Evolutionary conservation across 306 rosid genomes (phyloP), one percentile per base, ranked within the genome.

Genomic region (Casuarina equisetifolia): DNA sequence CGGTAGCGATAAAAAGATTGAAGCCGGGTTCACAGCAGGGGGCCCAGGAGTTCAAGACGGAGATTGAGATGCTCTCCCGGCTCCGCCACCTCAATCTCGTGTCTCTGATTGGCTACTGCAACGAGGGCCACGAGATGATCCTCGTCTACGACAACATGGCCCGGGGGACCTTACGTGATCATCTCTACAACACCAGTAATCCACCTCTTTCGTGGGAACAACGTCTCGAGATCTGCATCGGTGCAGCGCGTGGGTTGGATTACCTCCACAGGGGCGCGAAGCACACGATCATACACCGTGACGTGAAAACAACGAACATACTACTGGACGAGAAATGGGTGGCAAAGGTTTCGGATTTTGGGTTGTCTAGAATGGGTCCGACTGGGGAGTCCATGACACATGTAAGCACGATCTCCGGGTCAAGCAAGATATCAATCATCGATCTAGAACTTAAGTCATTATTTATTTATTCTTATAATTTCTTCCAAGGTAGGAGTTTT

Each of bases 261-360:
- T 85, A 85, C 36, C 85, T 87, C 0, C 93, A 89, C 16, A 13
- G 9, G 0, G 87, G 89, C 0, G 69, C 76, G 13, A 75, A 51
- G 6, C 50, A 68, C 9, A 74, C 49, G 0, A 76, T 89, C 58
- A 89, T 89, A 11, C 93, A 87, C 36, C 89, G 89, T 6, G 92
- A 89, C 9, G 84, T 89, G 5, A 89, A 85, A 71, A 70, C 83
- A 1, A 74, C 84, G 0, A 86, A 86, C 1, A 86, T 89, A 3
- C 36, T 88, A 4, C 48, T 86, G 40, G 88, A 88, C 6, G 87
- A 84, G 10, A 79, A 82, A 58, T 81, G 80, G 85, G 80, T 54
- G 12, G 86, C 89, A 0, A 89, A 89, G 69, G 87, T 85, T 39
- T 86, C 84, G 0, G 89, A 86, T 43, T 89, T 89, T 1, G 91